Evolutionary conservation across 2,329 filamentous ascomycete species (phyloP).

Genomic region (Fusarium tjaetaba): DNA sequence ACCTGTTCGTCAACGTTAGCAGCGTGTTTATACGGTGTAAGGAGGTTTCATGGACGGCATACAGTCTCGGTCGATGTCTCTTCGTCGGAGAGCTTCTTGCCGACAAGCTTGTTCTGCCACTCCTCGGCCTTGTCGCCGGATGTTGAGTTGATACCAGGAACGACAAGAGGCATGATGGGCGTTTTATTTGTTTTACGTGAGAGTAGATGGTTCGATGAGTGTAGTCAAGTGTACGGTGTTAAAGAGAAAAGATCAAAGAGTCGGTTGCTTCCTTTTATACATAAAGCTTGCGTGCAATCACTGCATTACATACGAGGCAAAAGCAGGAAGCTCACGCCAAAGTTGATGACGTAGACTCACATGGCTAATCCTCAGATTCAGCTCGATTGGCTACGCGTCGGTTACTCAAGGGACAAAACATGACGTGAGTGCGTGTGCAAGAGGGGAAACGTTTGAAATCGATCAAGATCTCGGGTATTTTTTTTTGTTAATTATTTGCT

Average conservation of each 20-base stretch:
- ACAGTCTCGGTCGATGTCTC: constrained; percentile 62
- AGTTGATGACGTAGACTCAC: constrained; percentile 44
- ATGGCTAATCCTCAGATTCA: constrained; percentile 23
- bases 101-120: constrained; percentile 70
- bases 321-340: constrained; percentile 18
- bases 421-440: constrained; percentile 23
- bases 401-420: constrained; percentile 17
- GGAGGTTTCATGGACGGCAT: constrained; percentile 31
- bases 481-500: neutral
- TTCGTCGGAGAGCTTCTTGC: constrained; percentile 68
- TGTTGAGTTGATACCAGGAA: constrained; percentile 65
- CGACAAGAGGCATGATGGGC: constrained; percentile 70
- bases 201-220: neutral
- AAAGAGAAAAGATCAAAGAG: neutral
- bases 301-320: constrained; percentile 1
- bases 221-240: neutral
- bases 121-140: constrained; percentile 60
- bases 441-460: neutral
- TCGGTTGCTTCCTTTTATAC: constrained; percentile 21
- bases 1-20: constrained; percentile 51
- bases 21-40: neutral
- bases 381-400: constrained; percentile 33
- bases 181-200: neutral
- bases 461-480: constrained; percentile 19
- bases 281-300: constrained; percentile 13